These are phyloP conservation scores for Pseudocercospora cruenta DNA, from an alignment of 2,329 filamentous ascomycete genomes.

Conservation along the genomic window DNA sequence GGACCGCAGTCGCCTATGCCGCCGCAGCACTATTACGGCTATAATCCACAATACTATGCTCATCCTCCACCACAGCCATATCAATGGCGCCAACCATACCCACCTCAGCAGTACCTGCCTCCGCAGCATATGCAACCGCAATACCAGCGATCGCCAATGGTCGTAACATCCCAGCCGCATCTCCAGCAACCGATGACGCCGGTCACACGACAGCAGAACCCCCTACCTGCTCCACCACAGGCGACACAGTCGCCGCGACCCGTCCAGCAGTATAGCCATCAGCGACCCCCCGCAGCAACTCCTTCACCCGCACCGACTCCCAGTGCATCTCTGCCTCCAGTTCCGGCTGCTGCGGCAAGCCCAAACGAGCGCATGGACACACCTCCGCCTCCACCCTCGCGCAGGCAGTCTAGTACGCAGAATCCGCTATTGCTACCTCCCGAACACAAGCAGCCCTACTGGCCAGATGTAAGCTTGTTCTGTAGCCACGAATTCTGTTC, in stretches of 20 bases:
- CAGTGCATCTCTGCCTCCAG: not conserved
- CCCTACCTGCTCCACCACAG: constrained; percentile 39
- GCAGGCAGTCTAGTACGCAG: constrained; percentile 21
- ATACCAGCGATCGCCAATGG: constrained; percentile 47
- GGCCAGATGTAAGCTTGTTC: constrained; percentile 21
- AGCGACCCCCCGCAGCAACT: constrained; percentile 21
- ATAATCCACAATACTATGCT: constrained; percentile 45
- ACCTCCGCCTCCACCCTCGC: constrained; percentile 22
- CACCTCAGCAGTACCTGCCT: constrained; percentile 45
- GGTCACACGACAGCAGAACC: constrained; percentile 44
- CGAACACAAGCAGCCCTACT: constrained; percentile 25
- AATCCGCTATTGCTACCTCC: constrained; percentile 26
- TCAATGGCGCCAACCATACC: constrained; percentile 45
- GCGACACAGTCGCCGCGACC: constrained; percentile 34
- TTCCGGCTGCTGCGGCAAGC: constrained; percentile 3
- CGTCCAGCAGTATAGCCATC: constrained; percentile 27
- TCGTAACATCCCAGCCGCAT: constrained; percentile 52
- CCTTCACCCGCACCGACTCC: constrained; percentile 16
- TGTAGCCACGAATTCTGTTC: not conserved
- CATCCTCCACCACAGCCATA: constrained; percentile 37
- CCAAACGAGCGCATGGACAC: constrained; percentile 24
- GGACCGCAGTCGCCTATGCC: constrained; percentile 42
- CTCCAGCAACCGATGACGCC: constrained; percentile 52
- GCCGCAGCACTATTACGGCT: constrained; percentile 37
- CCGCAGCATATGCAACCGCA: constrained; percentile 38